Evolutionary conservation across 495 filamentous ascomycete species (phyloP).

Genomic region (Tricharina praecox): DNA sequence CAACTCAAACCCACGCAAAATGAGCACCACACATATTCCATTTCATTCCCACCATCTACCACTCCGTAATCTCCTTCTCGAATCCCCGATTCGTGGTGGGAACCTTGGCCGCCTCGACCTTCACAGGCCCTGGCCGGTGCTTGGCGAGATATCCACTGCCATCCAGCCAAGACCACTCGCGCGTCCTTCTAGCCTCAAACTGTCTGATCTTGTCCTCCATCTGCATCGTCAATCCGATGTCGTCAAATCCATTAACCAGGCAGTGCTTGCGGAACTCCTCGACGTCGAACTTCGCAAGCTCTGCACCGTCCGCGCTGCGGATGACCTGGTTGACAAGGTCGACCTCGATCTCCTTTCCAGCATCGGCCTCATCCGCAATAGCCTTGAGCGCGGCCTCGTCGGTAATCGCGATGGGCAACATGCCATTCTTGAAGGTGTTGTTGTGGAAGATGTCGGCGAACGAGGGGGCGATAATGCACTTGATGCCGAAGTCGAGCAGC

Average conservation of each 20-base stretch:
- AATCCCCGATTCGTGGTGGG: slow-evolving; percentile 85
- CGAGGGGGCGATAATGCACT: slow-evolving; percentile 76
- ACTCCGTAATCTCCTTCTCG: slow-evolving; percentile 75
- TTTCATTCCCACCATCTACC: slow-evolving; percentile 47
- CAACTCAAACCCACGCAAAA: neutral
- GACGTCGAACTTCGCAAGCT: slow-evolving; percentile 63
- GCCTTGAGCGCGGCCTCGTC: slow-evolving; percentile 46
- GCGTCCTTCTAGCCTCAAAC: slow-evolving; percentile 62
- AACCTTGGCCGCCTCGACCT: slow-evolving; percentile 60
- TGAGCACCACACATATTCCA: too few species aligned
- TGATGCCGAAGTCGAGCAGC: slow-evolving; percentile 88
- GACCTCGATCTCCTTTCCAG: slow-evolving; percentile 75
- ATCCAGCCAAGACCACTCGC: slow-evolving; percentile 82
- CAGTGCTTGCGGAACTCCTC: slow-evolving; percentile 90
- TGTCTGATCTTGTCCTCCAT: slow-evolving; percentile 71
- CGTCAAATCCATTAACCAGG: slow-evolving; percentile 83
- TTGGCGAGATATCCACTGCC: slow-evolving; percentile 64
- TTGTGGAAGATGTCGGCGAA: slow-evolving; percentile 99
- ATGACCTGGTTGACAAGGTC: slow-evolving; percentile 77
- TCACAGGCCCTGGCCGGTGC: slow-evolving; percentile 42
- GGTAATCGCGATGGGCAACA: slow-evolving; percentile 71
- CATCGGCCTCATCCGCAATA: slow-evolving; percentile 64
- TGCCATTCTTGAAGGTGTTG: slow-evolving; percentile 99
- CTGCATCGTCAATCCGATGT: slow-evolving; percentile 88
- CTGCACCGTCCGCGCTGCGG: slow-evolving; percentile 53